These are phyloP conservation scores for Ampelocalamus luodianensis DNA, from an alignment of 176 grass and related monocot genomes.

Conservation along the genomic window DNA sequence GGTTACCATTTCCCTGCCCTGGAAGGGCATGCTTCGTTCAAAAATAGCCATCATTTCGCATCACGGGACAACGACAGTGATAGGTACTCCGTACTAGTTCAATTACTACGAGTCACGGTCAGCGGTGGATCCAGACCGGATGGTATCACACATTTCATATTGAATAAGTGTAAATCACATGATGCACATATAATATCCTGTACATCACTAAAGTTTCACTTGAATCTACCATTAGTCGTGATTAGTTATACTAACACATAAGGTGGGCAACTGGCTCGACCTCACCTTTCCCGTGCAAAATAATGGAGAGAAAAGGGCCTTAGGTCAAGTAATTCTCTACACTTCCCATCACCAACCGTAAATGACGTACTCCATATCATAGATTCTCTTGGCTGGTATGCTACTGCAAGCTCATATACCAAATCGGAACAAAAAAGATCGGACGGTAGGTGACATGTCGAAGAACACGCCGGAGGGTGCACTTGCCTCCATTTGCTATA, in stretches of 20 bases:
- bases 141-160: too few relatives aligned
- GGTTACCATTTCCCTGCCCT: neutral
- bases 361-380: neutral
- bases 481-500: neutral
- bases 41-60: neutral
- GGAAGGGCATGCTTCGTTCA: neutral
- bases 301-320: neutral
- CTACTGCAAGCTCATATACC: neutral
- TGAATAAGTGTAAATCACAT: too few relatives aligned
- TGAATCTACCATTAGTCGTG: too few relatives aligned
- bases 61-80: neutral
- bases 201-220: too few relatives aligned
- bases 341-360: neutral
- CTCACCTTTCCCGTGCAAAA: neutral
- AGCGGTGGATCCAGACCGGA: too few relatives aligned
- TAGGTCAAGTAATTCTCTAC: neutral
- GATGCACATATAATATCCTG: too few relatives aligned
- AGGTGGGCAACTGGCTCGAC: neutral
- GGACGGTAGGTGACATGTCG: conserved; percentile 35
- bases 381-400: neutral
- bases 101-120: neutral
- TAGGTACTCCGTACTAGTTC: neutral
- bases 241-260: neutral
- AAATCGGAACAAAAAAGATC: conserved; percentile 24
- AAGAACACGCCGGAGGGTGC: neutral